phyloP scores from a whole-genome alignment of 2,329 filamentous ascomycete genomes.

The Elsinoe fawcettii region DNA sequence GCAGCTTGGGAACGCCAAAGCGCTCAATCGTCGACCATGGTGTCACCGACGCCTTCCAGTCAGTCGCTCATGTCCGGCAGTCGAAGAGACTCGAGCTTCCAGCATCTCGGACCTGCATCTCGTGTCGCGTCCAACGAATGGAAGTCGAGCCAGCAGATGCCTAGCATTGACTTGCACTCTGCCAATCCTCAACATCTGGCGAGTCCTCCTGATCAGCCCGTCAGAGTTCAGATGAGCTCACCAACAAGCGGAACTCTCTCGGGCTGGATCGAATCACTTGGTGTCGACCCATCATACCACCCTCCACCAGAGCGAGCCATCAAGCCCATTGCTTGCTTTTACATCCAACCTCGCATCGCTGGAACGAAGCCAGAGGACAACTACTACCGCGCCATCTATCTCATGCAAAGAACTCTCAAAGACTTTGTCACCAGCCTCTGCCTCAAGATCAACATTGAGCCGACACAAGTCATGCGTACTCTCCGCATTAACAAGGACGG shows the following conservation, averaged over 20 bases:
- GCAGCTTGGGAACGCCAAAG: conserved; percentile 44
- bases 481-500: conserved; percentile 67
- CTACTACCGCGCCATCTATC: conserved; percentile 78
- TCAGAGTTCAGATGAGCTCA: conserved; percentile 48
- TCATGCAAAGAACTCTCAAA: conserved; percentile 65
- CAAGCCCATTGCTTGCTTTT: conserved; percentile 82
- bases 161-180: conserved; percentile 38
- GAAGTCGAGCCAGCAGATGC: conserved; percentile 15
- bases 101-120: conserved; percentile 37
- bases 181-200: conserved; percentile 34
- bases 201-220: conserved; percentile 45
- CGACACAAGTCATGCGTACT: conserved; percentile 60
- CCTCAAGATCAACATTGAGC: conserved; percentile 72
- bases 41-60: conserved; percentile 43
- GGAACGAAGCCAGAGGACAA: conserved; percentile 46
- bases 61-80: conserved; percentile 37
- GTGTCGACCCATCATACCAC: conserved; percentile 78
- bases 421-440: conserved; percentile 69
- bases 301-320: conserved; percentile 64
- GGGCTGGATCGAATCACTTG: conserved; percentile 84
- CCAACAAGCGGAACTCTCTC: conserved; percentile 59
- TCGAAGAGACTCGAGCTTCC: conserved; percentile 36
- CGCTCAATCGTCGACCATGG: conserved; percentile 50
- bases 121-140: conserved; percentile 41
- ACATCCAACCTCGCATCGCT: conserved; percentile 54